Conservation (phyloP, 495 filamentous ascomycete genomes). For the Schizothecium vesticola region DNA sequence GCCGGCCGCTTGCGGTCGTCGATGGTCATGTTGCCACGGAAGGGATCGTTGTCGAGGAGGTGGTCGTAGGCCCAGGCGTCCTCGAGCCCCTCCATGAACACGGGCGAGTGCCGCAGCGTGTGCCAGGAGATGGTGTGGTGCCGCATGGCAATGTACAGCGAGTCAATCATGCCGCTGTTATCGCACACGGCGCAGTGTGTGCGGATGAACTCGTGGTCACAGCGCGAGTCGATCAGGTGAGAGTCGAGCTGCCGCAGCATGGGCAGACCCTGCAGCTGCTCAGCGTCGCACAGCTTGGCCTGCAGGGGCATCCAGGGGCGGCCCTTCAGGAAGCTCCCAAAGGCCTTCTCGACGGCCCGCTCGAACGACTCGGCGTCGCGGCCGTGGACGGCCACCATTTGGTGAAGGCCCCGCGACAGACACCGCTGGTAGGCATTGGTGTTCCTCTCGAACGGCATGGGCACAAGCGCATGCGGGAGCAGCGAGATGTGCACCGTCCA, state of each 20-base stretch:
- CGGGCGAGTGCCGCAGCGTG: slow-evolving; percentile 40
- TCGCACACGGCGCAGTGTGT: slow-evolving; percentile 46
- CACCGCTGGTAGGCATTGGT: slow-evolving; percentile 54
- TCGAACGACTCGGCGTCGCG: slow-evolving; percentile 44
- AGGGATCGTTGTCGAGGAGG: slow-evolving; percentile 40
- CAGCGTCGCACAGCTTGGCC: slow-evolving; percentile 51
- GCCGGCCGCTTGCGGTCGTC: slow-evolving; percentile 39
- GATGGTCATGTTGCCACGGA: slow-evolving; percentile 29
- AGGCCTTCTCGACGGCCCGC: slow-evolving; percentile 43
- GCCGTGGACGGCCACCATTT: slow-evolving; percentile 45
- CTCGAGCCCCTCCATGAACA: slow-evolving; percentile 47
- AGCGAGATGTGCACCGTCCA: slow-evolving; percentile 56
- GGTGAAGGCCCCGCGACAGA: slow-evolving; percentile 51
- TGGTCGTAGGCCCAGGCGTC: slow-evolving; percentile 45
- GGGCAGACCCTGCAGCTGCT: slow-evolving; percentile 47
- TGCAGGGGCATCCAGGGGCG: slow-evolving; percentile 51
- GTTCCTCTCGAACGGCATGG: slow-evolving; percentile 55
- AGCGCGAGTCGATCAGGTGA: slow-evolving; percentile 31
- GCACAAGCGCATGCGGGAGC: slow-evolving; percentile 44
- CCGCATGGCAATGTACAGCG: slow-evolving; percentile 51
- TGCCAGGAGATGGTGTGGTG: slow-evolving; percentile 43
- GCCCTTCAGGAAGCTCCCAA: slow-evolving; percentile 43
- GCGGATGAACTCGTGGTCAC: slow-evolving; percentile 45
- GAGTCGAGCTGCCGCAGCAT: slow-evolving; percentile 49
- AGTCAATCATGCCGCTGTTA: slow-evolving; percentile 47